Evolutionary conservation across 768 basidiomycete genomes (phyloP).

Genomic region (Epithele typhae): DNA sequence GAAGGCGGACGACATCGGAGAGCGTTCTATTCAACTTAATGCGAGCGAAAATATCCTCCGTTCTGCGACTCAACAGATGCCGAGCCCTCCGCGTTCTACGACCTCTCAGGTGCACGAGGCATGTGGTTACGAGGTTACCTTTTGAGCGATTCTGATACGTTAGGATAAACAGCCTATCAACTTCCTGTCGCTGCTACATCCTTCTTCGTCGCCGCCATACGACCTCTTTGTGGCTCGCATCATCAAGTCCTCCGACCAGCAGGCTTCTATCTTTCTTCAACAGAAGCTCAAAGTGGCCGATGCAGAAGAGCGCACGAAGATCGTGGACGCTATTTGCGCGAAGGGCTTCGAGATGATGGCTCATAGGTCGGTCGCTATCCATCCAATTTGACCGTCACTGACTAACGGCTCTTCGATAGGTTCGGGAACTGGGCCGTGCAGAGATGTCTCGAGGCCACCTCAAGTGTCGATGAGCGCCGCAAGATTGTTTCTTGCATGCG

Average conservation of each 20-base stretch:
- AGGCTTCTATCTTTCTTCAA: slow-evolving; percentile 86
- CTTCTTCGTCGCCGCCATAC: slow-evolving; percentile 82
- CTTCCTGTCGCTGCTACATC: slow-evolving; percentile 80
- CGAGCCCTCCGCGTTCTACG: slow-evolving; percentile 13
- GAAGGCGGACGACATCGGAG: slow-evolving; percentile 17
- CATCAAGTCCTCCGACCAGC: slow-evolving; percentile 86
- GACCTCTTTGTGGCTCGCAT: slow-evolving; percentile 78
- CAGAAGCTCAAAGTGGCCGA: slow-evolving; percentile 89
- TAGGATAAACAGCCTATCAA: slow-evolving; percentile 66
- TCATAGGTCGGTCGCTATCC: slow-evolving; percentile 48
- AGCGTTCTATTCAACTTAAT: slow-evolving; percentile 2
- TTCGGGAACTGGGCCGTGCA: slow-evolving; percentile 94
- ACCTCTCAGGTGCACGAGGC: slow-evolving; percentile 49
- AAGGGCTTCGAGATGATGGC: slow-evolving; percentile 93
- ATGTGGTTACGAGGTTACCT: slow-evolving; percentile 14
- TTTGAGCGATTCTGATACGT: background rate
- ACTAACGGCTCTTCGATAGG: slow-evolving; percentile 33
- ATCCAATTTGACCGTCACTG: background rate
- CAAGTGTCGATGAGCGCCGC: slow-evolving; percentile 66
- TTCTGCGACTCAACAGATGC: background rate
- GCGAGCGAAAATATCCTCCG: slow-evolving; percentile 15
- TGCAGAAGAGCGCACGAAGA: slow-evolving; percentile 69
- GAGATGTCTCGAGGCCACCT: slow-evolving; percentile 77
- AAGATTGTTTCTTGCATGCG: slow-evolving; percentile 88
- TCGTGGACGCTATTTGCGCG: slow-evolving; percentile 82